Conservation (phyloP, 2,329 filamentous ascomycete genomes). For the Paecilomyces fulvus region DNA sequence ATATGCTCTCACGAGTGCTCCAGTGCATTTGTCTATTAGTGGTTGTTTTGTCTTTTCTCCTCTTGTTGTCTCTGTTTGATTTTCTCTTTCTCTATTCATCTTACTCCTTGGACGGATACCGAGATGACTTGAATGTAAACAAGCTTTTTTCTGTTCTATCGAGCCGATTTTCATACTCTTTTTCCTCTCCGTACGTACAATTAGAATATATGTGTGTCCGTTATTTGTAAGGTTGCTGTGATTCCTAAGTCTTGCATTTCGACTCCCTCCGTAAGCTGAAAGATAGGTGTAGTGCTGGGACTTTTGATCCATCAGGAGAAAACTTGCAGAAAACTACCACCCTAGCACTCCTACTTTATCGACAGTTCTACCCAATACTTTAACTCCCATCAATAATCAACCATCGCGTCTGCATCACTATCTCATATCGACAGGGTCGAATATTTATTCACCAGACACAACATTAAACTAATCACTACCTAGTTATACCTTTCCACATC, state of each 20-base stretch:
- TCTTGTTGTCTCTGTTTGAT: not conserved
- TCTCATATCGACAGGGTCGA: no score
- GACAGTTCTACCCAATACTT: no score
- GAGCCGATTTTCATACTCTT: constrained; percentile 4
- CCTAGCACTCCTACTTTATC: no score
- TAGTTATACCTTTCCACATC: no score
- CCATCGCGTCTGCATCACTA: no score
- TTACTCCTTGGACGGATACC: constrained; percentile 1
- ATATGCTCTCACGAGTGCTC: not conserved
- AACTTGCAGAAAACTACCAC: not conserved
- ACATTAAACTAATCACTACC: no score
- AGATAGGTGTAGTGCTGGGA: not conserved
- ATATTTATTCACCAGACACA: no score
- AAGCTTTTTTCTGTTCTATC: constrained; percentile 8
- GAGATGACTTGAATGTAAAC: constrained; percentile 3
- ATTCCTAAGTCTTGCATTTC: not conserved
- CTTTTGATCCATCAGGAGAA: not conserved
- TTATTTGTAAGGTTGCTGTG: not conserved
- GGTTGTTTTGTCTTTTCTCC: not conserved
- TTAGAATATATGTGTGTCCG: not conserved
- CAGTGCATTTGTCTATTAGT: not conserved
- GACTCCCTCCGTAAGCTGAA: not conserved
- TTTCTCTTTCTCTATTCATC: constrained; percentile 8
- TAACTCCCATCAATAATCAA: no score
- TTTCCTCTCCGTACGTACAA: not conserved